These are phyloP conservation scores for Neonectria magnoliae DNA, from an alignment of 2,329 filamentous ascomycete genomes.

Conservation along the genomic window DNA sequence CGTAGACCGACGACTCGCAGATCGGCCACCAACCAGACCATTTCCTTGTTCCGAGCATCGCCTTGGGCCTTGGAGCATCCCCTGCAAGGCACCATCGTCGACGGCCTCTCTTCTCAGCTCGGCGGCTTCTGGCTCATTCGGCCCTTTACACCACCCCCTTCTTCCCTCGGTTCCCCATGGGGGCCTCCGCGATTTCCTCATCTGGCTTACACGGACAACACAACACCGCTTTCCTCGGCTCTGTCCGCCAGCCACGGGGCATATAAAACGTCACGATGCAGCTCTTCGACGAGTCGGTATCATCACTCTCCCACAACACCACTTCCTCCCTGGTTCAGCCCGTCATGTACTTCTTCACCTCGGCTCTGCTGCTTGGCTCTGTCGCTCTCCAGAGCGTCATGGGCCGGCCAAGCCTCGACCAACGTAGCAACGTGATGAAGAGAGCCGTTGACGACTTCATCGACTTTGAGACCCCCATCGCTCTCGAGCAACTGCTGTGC, in stretches of 20 bases:
- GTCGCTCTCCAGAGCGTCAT: conserved; percentile 62
- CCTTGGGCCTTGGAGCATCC: background rate
- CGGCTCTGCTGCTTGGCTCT: conserved; percentile 61
- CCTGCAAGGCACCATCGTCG: background rate
- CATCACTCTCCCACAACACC: conserved; percentile 43
- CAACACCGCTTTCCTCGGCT: conserved; percentile 3
- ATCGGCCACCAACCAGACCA: background rate
- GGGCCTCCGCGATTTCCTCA: conserved; percentile 29
- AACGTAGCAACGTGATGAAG: conserved; percentile 51
- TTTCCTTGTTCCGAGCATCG: background rate
- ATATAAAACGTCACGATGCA: conserved; percentile 43
- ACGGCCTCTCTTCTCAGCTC: conserved; percentile 20
- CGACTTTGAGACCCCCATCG: conserved; percentile 60
- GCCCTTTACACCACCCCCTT: conserved; percentile 41
- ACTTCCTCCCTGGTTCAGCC: conserved; percentile 46
- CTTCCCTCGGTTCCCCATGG: conserved; percentile 28
- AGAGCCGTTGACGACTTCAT: conserved; percentile 64
- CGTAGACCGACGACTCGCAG: background rate
- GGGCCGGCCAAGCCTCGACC: conserved; percentile 52
- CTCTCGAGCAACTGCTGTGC: conserved; percentile 62
- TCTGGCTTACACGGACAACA: conserved; percentile 26
- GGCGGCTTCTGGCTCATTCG: conserved; percentile 38
- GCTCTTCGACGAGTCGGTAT: conserved; percentile 35
- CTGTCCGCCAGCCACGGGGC: conserved; percentile 10
- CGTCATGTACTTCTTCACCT: conserved; percentile 62